Conservation (phyloP, 1,284 basidiomycete genomes). For the Moesziomyces parantarcticus region DNA sequence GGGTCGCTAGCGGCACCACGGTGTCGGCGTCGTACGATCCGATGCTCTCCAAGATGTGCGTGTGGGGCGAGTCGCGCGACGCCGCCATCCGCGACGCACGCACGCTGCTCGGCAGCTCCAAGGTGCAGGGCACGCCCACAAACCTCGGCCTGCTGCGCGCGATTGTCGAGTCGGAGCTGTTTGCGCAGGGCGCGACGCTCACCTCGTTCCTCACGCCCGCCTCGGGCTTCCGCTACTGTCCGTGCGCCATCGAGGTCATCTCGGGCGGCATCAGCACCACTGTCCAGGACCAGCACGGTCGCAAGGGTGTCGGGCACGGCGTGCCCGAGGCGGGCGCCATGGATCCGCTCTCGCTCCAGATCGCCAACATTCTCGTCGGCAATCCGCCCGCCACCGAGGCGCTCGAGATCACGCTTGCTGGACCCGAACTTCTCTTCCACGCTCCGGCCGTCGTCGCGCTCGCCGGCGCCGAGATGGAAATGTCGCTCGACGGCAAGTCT, state of each 20-base stretch:
- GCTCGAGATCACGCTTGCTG: conserved; percentile 71
- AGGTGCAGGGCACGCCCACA: conserved; percentile 68
- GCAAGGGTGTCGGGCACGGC: conserved; percentile 73
- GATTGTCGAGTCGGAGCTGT: conserved; percentile 18
- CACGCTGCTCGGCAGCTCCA: conserved; percentile 41
- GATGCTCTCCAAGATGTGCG: conserved; percentile 71
- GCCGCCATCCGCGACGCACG: conserved; percentile 68
- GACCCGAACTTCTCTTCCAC: conserved; percentile 32
- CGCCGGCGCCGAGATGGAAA: conserved; percentile 72
- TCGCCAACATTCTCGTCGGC: conserved; percentile 75
- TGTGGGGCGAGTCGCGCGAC: conserved; percentile 67
- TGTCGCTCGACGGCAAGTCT: conserved; percentile 70
- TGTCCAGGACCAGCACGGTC: conserved; percentile 75
- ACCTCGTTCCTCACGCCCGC: conserved; percentile 73
- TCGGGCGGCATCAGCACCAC: conserved; percentile 74
- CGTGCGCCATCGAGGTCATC: conserved; percentile 73
- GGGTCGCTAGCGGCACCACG: conserved; percentile 72
- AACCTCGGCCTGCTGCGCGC: conserved; percentile 25
- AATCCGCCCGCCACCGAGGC: conserved; percentile 74
- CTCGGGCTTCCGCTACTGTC: conserved; percentile 58
- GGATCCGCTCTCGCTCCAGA: conserved; percentile 74
- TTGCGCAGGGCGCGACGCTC: conserved; percentile 71
- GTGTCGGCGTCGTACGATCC: conserved; percentile 75
- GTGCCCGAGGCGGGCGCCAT: conserved; percentile 78
- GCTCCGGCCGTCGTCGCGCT: conserved; percentile 73